Conservation (phyloP, 345 rosid species). For the Gossypium longicalyx region DNA sequence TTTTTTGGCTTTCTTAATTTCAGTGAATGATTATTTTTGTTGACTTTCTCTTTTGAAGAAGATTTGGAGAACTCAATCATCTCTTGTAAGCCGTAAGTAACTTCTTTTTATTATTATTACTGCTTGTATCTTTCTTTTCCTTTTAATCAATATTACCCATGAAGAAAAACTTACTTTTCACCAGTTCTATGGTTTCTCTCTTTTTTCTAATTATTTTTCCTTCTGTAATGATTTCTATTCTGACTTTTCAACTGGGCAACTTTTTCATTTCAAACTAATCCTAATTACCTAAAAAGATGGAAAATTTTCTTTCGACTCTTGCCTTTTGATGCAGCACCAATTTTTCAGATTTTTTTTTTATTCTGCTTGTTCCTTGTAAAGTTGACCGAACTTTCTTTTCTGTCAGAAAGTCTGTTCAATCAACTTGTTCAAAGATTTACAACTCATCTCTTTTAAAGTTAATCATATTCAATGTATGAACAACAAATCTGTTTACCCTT, state of each 20-base stretch:
- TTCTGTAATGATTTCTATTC: background rate
- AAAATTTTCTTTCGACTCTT: background rate
- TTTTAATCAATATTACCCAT: background rate
- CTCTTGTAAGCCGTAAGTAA: slow-evolving; percentile 14
- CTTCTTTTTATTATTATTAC: background rate
- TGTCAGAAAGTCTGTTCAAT: background rate
- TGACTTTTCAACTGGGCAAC: background rate
- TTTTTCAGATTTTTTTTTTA: background rate
- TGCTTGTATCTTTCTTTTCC: background rate
- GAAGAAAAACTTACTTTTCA: background rate
- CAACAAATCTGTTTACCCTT: background rate
- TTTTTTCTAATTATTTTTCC: background rate
- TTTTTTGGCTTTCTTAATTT: background rate
- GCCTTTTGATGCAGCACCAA: background rate
- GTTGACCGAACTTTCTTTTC: background rate
- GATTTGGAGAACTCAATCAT: background rate
- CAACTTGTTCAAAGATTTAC: background rate
- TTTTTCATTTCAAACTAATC: background rate
- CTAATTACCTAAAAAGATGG: background rate
- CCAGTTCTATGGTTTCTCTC: background rate
- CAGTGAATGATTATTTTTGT: background rate
- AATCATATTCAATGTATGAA: background rate
- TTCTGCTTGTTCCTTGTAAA: background rate
- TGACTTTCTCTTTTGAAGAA: background rate
- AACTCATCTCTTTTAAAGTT: background rate